phyloP scores from a whole-genome alignment of 441 rosid species.

The Sinapis alba region DNA sequence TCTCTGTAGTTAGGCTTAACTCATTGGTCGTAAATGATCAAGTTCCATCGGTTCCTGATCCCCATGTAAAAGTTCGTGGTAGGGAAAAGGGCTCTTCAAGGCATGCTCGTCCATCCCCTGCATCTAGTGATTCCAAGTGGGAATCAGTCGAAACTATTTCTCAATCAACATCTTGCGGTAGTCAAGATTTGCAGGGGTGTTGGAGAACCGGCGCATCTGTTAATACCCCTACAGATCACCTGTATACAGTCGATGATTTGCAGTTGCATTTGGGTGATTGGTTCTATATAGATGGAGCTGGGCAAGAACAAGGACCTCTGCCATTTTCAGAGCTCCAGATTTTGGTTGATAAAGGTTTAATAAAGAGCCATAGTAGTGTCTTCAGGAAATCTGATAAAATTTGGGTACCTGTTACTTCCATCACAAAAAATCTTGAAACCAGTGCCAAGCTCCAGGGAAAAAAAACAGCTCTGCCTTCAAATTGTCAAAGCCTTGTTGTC shows the following conservation, averaged over 20 bases:
- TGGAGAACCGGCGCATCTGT: conserved; percentile 55
- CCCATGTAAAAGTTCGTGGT: conserved; percentile 65
- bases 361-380: conserved; percentile 75
- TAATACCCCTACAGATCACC: conserved; percentile 64
- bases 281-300: conserved; percentile 95
- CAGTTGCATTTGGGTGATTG: conserved; percentile 94
- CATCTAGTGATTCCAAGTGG: conserved; percentile 67
- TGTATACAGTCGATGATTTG: conserved; percentile 72
- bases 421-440: conserved; percentile 52
- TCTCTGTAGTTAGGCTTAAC: conserved; percentile 92
- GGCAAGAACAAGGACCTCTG: conserved; percentile 90
- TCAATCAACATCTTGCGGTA: conserved; percentile 51
- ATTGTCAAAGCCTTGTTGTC: conserved; percentile 46
- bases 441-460: conserved; percentile 41
- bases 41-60: conserved; percentile 79
- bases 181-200: conserved; percentile 50
- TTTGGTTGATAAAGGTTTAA: conserved; percentile 71
- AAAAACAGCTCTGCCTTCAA: conserved; percentile 42
- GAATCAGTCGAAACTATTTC: conserved; percentile 67
- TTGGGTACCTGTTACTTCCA: conserved; percentile 82
- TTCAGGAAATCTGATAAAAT: conserved; percentile 87
- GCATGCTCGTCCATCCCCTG: conserved; percentile 66
- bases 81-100: conserved; percentile 76
- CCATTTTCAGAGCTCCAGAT: conserved; percentile 76
- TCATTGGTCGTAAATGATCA: conserved; percentile 98